Evolutionary conservation across 768 basidiomycete species (phyloP).

Genomic region (Candolleomyces aberdarensis): DNA sequence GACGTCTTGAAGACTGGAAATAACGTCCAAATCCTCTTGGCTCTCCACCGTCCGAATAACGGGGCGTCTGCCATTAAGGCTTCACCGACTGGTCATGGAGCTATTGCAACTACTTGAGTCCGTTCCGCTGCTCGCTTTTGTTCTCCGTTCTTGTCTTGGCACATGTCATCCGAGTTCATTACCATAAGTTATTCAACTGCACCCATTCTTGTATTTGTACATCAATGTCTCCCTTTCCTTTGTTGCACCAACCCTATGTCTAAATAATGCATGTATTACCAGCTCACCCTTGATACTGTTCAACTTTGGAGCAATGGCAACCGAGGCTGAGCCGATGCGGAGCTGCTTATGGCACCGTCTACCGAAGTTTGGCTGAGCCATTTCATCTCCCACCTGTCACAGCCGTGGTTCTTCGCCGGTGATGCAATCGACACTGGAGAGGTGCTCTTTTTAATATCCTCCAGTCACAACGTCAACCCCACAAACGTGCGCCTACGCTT

Average conservation of each 20-base stretch:
- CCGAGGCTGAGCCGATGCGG: background rate
- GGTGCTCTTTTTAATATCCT: background rate
- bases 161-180: background rate
- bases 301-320: background rate
- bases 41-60: constrained; percentile 46
- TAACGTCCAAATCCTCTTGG: constrained; percentile 63
- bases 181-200: background rate
- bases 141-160: background rate
- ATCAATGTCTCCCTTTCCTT: background rate
- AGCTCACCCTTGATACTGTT: background rate
- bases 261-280: background rate
- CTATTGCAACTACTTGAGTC: background rate
- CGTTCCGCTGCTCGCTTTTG: background rate
- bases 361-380: no score
- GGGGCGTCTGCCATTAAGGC: constrained; percentile 21
- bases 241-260: background rate
- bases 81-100: constrained; percentile 23
- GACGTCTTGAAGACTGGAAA: constrained; percentile 68
- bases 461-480: constrained; percentile 7
- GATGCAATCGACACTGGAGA: background rate
- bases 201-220: background rate
- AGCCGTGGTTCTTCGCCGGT: no score
- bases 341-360: no score
- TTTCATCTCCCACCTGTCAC: no score
- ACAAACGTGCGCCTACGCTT: constrained; percentile 33